Conservation (phyloP, 2,329 filamentous ascomycete genomes). For the Fusarium domesticum region DNA sequence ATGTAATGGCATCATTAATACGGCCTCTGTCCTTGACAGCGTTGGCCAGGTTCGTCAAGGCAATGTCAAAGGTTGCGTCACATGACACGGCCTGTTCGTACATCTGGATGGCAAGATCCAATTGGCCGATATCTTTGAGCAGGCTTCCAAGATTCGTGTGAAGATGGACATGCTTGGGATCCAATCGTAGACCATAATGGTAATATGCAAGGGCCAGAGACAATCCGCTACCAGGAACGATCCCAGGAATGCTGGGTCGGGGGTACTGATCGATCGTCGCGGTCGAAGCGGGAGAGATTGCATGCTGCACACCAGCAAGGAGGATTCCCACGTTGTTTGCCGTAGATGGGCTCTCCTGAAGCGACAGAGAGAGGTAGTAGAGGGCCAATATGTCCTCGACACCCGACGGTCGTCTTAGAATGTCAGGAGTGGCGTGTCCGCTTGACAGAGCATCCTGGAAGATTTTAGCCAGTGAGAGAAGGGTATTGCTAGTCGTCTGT, state of each 20-base stretch:
- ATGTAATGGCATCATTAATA: constrained; percentile 85
- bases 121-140: constrained; percentile 91
- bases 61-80: constrained; percentile 94
- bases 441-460: constrained; percentile 94
- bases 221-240: constrained; percentile 81
- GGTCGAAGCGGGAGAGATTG: constrained; percentile 32
- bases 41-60: constrained; percentile 92
- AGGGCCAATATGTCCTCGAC: constrained; percentile 90
- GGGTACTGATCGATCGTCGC: constrained; percentile 10
- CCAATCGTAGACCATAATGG: constrained; percentile 85
- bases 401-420: constrained; percentile 63
- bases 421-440: constrained; percentile 53
- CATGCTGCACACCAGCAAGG: constrained; percentile 87
- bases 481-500: constrained; percentile 91
- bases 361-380: constrained; percentile 90
- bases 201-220: constrained; percentile 90
- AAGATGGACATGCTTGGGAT: constrained; percentile 86
- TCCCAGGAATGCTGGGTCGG: constrained; percentile 64
- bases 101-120: constrained; percentile 91
- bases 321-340: constrained; percentile 98
- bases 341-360: constrained; percentile 94
- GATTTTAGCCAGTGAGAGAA: constrained; percentile 93
- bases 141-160: constrained; percentile 96
- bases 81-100: constrained; percentile 92
- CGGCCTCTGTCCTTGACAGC: constrained; percentile 95